Evolutionary conservation across 768 basidiomycete species (phyloP).

Genomic region (Termitomyces sp.): DNA sequence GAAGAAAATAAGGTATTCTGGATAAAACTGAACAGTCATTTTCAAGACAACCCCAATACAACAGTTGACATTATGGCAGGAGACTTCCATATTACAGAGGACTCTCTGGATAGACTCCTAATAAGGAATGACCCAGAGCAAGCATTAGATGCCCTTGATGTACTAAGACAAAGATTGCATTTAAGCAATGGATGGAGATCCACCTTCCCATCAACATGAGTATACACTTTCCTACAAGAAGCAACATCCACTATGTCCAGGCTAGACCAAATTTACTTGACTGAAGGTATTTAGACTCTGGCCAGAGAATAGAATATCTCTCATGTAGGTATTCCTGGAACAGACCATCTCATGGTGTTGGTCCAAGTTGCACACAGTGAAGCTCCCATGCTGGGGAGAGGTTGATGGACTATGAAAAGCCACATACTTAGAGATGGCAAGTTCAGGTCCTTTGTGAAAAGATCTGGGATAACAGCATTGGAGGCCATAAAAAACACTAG

Average conservation of each 20-base stretch:
- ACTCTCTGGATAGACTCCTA: not conserved
- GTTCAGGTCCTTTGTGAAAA: not conserved
- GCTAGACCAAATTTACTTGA: too few species aligned
- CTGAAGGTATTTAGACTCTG: too few species aligned
- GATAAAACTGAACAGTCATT: not conserved
- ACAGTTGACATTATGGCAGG: not conserved
- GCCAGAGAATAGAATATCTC: too few species aligned
- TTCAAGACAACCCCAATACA: not conserved
- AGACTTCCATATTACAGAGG: not conserved
- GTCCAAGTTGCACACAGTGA: too few species aligned
- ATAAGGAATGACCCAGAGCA: not conserved
- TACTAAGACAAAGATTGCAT: not conserved
- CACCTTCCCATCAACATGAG: too few species aligned
- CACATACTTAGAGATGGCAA: too few species aligned
- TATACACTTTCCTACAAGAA: too few species aligned
- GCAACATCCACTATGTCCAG: too few species aligned
- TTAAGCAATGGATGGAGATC: not conserved
- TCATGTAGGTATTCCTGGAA: too few species aligned
- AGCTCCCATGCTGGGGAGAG: too few species aligned
- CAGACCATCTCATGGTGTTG: too few species aligned
- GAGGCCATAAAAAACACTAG: not conserved
- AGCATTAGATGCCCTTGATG: not conserved
- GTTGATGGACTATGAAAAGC: too few species aligned
- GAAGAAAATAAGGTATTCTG: not conserved
- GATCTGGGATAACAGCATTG: not conserved